These are phyloP conservation scores for Remersonia thermophila DNA, from an alignment of 2,329 filamentous ascomycete genomes.

Conservation along the genomic window DNA sequence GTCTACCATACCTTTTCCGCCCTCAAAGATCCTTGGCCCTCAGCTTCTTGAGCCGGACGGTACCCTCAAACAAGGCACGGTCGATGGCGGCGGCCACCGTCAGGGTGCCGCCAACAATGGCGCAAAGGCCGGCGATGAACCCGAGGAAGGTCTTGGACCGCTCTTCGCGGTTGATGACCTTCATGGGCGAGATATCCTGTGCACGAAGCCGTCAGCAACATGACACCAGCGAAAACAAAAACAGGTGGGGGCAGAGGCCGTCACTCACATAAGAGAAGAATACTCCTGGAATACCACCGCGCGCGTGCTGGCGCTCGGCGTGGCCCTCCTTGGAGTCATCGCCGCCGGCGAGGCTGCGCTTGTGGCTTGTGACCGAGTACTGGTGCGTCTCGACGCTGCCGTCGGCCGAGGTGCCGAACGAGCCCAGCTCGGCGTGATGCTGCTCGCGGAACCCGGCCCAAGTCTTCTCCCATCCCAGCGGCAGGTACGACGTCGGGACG, in stretches of 20 bases:
- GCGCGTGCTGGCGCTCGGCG: constrained; percentile 78
- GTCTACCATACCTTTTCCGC: neutral
- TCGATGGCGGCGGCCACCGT: constrained; percentile 93
- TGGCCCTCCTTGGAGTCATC: constrained; percentile 79
- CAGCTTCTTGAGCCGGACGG: constrained; percentile 74
- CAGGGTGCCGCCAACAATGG: constrained; percentile 84
- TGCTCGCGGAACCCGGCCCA: constrained; percentile 28
- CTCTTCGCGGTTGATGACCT: constrained; percentile 93
- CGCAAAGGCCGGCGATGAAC: constrained; percentile 89
- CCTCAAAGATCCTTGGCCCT: constrained; percentile 45
- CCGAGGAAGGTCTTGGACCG: constrained; percentile 79
- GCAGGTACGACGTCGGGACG: constrained; percentile 87
- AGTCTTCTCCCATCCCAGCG: constrained; percentile 72
- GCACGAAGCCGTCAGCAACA: neutral
- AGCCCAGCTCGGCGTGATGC: constrained; percentile 52
- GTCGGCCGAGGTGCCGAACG: constrained; percentile 50
- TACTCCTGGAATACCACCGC: constrained; percentile 87
- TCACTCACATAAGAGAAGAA: constrained; percentile 97
- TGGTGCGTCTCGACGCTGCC: constrained; percentile 95
- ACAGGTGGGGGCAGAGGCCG: too few relatives aligned
- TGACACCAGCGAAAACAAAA: neutral
- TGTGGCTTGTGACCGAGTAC: constrained; percentile 95
- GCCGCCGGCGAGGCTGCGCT: constrained; percentile 73
- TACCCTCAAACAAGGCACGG: constrained; percentile 81
- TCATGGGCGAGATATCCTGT: constrained; percentile 97